Base-by-base conservation (phyloP, 352 stramenopile genomes). In the Globisporangium megalacanthum region DNA sequence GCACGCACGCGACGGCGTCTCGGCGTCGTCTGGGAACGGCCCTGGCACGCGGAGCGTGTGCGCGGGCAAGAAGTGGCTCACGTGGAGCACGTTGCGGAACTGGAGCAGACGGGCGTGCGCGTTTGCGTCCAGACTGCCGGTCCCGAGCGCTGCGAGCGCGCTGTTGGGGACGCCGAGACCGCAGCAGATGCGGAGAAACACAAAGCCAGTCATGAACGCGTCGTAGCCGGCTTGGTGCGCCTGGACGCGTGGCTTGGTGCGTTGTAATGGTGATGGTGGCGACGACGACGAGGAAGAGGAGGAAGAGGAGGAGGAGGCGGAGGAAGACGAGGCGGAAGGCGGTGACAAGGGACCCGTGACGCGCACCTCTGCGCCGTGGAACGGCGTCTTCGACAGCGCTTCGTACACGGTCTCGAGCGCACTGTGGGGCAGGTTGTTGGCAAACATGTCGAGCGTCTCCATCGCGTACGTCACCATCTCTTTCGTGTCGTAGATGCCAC, bases 151-250 rank as follows among this genome's bases (percentile, higher is more conserved):
- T 14, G 64, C 68, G 13, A 92, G 69, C 0, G 68, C 62, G 33
- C 83, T 68, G 45, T 90, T 90, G 0, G 70, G 72, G 6, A 88
- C 66, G 0, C 79, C 76, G 7, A 92, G 70, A 7, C 68, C 76
- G 13, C 68, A 72, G 49, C 77, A 88, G 4, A 86, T 73, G 22
- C 78, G 79, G 10, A 89, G 64, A 59, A 92, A 92, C 5, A 92
- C 78, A 50, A 67, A 78, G 4, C 82, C 82, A 6, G 82, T 92
- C 78, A 90, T 90, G 61, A 80, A 92, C 14, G 82, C 82, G 46
- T 92, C 82, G 44, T 89, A 89, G 2, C 82, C 82, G 14, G 82
- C 82, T 56, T 92, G 82, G 58, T 92, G 82, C 5, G 82, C 75
- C 46, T 77, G 69, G 36, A 80, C 49, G 17, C 54, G 68, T 41